These are phyloP conservation scores for Gamsiella multidivaricata DNA, from an alignment of 192 early-diverging fungal genomes.

Conservation along the genomic window DNA sequence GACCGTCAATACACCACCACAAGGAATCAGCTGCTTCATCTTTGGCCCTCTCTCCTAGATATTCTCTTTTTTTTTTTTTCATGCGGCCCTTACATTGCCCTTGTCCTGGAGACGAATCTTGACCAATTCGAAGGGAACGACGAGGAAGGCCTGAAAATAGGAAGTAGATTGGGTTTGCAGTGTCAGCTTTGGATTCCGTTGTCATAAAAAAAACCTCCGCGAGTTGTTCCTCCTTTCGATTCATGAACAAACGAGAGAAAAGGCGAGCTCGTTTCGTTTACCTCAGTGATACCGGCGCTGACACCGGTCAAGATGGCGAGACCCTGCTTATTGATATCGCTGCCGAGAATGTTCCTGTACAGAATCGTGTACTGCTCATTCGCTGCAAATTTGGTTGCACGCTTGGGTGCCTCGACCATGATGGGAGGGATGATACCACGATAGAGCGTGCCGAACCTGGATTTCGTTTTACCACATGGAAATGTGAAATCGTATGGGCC, in stretches of 20 bases:
- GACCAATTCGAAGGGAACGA: slow-evolving; percentile 92
- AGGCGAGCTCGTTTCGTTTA: too few species aligned
- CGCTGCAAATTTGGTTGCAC: slow-evolving; percentile 96
- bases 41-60: too few species aligned
- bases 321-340: slow-evolving; percentile 78
- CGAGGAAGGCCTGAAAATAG: slow-evolving; percentile 72
- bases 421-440: slow-evolving; percentile 97
- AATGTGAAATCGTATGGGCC: too few species aligned
- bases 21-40: not conserved
- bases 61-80: not conserved
- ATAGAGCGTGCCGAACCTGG: slow-evolving; percentile 74
- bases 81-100: slow-evolving; percentile 65
- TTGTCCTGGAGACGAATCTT: slow-evolving; percentile 98
- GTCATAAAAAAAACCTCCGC: too few species aligned
- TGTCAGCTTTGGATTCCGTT: too few species aligned
- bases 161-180: not conserved
- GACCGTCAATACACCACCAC: too few species aligned
- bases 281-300: slow-evolving; percentile 90
- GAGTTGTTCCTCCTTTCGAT: too few species aligned
- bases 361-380: slow-evolving; percentile 87
- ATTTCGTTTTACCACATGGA: slow-evolving; percentile 3
- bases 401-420: slow-evolving; percentile 97
- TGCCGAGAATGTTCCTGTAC: slow-evolving; percentile 76
- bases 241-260: too few species aligned
- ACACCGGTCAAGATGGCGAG: slow-evolving; percentile 90